Base-by-base conservation (phyloP, 805 yeast genomes). In the Teunomyces panamensis region DNA sequence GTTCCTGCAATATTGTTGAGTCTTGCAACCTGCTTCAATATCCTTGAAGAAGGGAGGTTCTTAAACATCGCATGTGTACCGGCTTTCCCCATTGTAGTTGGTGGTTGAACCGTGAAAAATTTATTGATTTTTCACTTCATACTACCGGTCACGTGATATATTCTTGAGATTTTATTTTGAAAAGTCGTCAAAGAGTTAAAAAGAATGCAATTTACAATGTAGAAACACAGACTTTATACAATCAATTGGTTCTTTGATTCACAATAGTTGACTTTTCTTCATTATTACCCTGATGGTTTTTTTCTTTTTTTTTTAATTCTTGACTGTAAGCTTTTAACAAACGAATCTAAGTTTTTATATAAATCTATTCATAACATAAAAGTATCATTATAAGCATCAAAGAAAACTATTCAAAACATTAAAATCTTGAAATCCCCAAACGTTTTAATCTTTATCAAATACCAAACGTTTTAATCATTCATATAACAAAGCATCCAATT, bases 1-100 rank as follows among this genome's bases (percentile, higher is more conserved):
- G 73, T 79, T 30, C 81, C 82, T 11, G 83, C 73, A 28, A 82
- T 70, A 43, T 66, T 63, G 59, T 81, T 78, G 46, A 82, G 60
- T 47, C 83, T 71, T 20, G 73, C 71, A 16, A 70, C 62, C 58
- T 82, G 87, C 57, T 72, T 77, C 39, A 74, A 58, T 8, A 75
- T 50, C 48, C 76, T 64, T 10, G 77, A 63, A 39, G 64, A 58
- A 20, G 80, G 78, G 3, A 75, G 58, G 28, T 53, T 59, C 46
- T 61, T 69, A 49, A 44, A 53, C 56, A 53, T 53, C 41, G 44
- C 39, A 29, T 32, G 16, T 9, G 35, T 17, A 9, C 45, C 47
- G 13, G 30, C 33, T 27, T 33, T 43, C 13, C 37, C 30, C 46
- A 43, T 43, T 34, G 16, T 11, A 9, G 30, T 27, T 30, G 37